Conservation (phyloP, 345 rosid species). For the Salix suchowensis region DNA sequence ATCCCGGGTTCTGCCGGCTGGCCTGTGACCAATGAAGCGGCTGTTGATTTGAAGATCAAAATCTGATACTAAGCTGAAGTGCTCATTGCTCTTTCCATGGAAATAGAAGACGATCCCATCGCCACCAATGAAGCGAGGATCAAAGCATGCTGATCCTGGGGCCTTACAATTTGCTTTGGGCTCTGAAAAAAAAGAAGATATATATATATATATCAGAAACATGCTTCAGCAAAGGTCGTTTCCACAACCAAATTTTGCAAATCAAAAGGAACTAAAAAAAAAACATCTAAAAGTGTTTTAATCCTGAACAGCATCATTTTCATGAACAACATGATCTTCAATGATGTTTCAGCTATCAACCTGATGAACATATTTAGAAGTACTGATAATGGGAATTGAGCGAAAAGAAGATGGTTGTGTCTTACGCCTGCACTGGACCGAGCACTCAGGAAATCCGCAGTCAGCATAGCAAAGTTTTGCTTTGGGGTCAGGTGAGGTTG, state of each 20-base stretch:
- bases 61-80: slow-evolving; percentile 55
- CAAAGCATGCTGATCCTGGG: slow-evolving; percentile 59
- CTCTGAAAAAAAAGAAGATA: slow-evolving; percentile 8
- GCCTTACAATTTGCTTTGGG: slow-evolving; percentile 30
- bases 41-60: slow-evolving; percentile 52
- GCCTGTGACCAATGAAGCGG: slow-evolving; percentile 55
- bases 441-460: slow-evolving; percentile 34
- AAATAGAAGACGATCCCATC: slow-evolving; percentile 59
- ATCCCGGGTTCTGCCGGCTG: slow-evolving; percentile 47
- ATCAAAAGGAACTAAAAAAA: not conserved
- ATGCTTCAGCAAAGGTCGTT: not conserved
- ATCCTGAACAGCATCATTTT: not conserved
- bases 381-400: not conserved
- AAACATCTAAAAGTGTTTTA: not conserved
- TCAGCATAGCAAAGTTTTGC: slow-evolving; percentile 30
- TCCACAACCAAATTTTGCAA: not conserved
- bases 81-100: slow-evolving; percentile 55
- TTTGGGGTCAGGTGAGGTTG: too few relatives aligned
- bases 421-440: slow-evolving; percentile 32
- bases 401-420: not conserved
- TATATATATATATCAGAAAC: not conserved
- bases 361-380: not conserved
- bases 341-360: not conserved
- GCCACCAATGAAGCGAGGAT: slow-evolving; percentile 63
- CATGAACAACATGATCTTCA: too few relatives aligned